A percentile compares a stretch with the other conserved stretches of the same genome.
Conservation (phyloP, 2,329 filamentous ascomycete species). For the Metarhizium sp. region DNA sequence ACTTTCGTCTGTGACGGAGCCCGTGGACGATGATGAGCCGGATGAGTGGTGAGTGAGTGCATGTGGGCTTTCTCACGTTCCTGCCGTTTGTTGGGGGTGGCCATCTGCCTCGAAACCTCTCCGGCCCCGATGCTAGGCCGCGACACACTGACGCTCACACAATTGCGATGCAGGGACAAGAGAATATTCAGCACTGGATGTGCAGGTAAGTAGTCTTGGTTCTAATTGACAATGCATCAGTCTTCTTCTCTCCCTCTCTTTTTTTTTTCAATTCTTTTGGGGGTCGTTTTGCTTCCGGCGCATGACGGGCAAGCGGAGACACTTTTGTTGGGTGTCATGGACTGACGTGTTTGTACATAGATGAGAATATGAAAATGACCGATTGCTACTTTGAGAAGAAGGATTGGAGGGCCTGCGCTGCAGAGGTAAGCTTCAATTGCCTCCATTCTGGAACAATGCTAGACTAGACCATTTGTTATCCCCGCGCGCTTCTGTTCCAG, state of each 20-base stretch:
- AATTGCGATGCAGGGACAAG: slow-evolving; percentile 64
- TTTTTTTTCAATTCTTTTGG: not conserved
- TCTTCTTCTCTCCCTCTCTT: not conserved
- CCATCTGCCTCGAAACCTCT: not conserved
- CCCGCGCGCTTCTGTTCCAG: too few relatives aligned
- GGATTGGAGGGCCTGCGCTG: slow-evolving; percentile 84
- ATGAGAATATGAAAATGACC: slow-evolving; percentile 81
- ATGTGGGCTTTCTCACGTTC: not conserved
- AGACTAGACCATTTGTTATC: not conserved
- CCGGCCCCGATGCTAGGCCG: slow-evolving; percentile 16
- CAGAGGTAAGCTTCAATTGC: slow-evolving; percentile 57
- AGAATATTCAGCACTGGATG: slow-evolving; percentile 95
- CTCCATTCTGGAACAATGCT: too few relatives aligned
- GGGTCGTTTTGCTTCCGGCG: not conserved
- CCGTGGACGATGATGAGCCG: slow-evolving; percentile 60
- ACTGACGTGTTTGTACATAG: slow-evolving; percentile 36
- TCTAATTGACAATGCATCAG: not conserved
- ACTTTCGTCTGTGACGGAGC: slow-evolving; percentile 25
- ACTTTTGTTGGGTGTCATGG: not conserved
- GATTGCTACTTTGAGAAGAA: slow-evolving; percentile 95
- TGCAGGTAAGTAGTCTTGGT: slow-evolving; percentile 48
- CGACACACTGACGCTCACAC: slow-evolving; percentile 1
- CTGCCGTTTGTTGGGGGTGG: not conserved
- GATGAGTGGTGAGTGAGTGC: slow-evolving; percentile 89
- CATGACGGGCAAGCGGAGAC: not conserved